Conservation (phyloP, 805 yeast genomes). For the Cyberlindnera misumaiensis region DNA sequence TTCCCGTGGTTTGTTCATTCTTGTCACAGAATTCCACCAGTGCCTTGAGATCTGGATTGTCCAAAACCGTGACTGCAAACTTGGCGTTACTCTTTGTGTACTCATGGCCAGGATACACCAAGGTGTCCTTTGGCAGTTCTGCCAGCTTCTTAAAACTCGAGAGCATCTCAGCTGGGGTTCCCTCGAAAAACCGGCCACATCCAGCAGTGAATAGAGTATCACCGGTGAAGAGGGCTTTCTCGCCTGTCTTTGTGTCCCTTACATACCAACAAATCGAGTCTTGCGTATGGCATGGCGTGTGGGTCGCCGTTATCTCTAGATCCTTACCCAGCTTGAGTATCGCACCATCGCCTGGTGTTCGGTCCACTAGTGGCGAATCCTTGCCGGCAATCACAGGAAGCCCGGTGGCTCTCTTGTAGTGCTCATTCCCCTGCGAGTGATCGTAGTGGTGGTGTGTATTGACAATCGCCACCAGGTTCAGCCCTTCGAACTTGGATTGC, state of each 20-base stretch:
- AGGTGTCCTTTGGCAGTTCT: slow-evolving; percentile 58
- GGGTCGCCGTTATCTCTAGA: slow-evolving; percentile 68
- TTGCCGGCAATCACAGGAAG: slow-evolving; percentile 78
- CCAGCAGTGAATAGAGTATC: slow-evolving; percentile 93
- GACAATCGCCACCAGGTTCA: slow-evolving; percentile 66
- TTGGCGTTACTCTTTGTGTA: slow-evolving; percentile 78
- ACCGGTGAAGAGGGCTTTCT: slow-evolving; percentile 84
- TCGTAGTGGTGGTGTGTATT: slow-evolving; percentile 97
- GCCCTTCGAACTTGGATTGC: slow-evolving; percentile 29
- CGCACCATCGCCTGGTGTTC: slow-evolving; percentile 62
- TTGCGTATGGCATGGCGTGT: slow-evolving; percentile 97
- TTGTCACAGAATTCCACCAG: slow-evolving; percentile 44
- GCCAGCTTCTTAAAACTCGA: slow-evolving; percentile 55
- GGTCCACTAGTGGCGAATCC: slow-evolving; percentile 67
- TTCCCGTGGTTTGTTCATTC: slow-evolving; percentile 78
- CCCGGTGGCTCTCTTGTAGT: slow-evolving; percentile 24
- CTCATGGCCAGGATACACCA: slow-evolving; percentile 92
- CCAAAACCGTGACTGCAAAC: slow-evolving; percentile 58
- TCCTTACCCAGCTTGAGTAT: slow-evolving; percentile 55
- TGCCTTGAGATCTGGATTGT: slow-evolving; percentile 39
- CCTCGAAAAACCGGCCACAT: slow-evolving; percentile 96
- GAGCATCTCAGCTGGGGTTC: slow-evolving; percentile 77
- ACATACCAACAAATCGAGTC: slow-evolving; percentile 89
- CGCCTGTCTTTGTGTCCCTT: slow-evolving; percentile 49
- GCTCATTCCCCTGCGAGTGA: slow-evolving; percentile 81